phyloP scores from a whole-genome alignment of 345 rosid genomes.

The Adansonia digitata region DNA sequence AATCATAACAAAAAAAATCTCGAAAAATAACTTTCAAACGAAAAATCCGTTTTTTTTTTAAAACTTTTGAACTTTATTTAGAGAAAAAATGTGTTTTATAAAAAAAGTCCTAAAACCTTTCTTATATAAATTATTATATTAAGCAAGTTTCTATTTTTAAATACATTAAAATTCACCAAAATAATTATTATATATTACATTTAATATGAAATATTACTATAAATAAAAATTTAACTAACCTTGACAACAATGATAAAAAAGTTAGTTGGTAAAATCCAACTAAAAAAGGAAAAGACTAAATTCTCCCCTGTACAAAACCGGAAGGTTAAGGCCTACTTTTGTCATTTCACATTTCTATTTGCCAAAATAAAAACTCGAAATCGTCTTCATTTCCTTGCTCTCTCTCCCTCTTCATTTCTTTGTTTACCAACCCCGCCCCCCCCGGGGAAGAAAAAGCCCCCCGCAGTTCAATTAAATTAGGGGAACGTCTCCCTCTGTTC shows the following conservation, averaged over 20 bases:
- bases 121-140: not conserved
- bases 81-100: no score
- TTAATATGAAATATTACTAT: not conserved
- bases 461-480: not conserved
- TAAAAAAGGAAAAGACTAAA: not conserved
- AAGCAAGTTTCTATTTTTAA: not conserved
- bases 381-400: constrained; percentile 9
- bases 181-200: not conserved
- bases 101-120: no score
- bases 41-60: no score
- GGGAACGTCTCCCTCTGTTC: not conserved
- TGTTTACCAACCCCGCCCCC: not conserved
- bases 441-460: not conserved
- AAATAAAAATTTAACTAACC: not conserved
- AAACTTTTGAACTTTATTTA: no score
- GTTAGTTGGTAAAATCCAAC: not conserved
- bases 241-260: no score
- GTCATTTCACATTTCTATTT: constrained; percentile 19
- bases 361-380: not conserved
- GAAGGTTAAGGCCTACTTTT: constrained; percentile 6
- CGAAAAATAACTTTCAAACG: no score
- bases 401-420: not conserved
- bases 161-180: not conserved
- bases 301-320: not conserved
- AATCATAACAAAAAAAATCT: no score